Percentiles rank a stretch among this genome's conserved stretches.
phyloP scores from a whole-genome alignment of 768 basidiomycete genomes.

The Lactarius hatsudake region DNA sequence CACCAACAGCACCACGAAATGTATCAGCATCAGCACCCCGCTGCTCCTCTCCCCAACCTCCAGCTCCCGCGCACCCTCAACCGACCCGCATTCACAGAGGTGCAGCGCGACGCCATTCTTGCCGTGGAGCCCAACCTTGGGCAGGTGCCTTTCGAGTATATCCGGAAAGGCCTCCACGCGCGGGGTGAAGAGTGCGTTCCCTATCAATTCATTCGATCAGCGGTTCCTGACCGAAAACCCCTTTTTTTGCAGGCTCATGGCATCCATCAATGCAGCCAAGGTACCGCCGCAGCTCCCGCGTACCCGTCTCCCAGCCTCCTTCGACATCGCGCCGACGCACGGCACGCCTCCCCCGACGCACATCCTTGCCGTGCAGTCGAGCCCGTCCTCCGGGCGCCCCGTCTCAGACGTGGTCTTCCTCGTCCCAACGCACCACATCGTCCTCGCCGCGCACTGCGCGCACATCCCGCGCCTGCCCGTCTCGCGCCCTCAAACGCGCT shows the following conservation, averaged over 20 bases:
- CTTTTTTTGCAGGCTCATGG: constrained; percentile 16
- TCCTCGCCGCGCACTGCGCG: constrained; percentile 60
- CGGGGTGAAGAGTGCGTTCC: constrained; percentile 45
- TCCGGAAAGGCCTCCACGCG: constrained; percentile 49
- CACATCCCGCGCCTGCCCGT: constrained; percentile 50
- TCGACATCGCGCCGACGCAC: constrained; percentile 20
- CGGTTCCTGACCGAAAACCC: neutral
- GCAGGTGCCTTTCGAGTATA: constrained; percentile 59
- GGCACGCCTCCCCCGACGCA: constrained; percentile 18
- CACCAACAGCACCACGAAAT: constrained; percentile 24
- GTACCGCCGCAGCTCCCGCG: constrained; percentile 27
- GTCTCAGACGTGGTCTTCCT: constrained; percentile 41
- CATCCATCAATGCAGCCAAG: constrained; percentile 17
- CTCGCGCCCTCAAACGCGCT: constrained; percentile 28
- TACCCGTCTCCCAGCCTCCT: constrained; percentile 21
- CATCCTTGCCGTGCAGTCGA: constrained; percentile 40
- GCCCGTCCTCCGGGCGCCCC: constrained; percentile 39
- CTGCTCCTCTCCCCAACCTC: constrained; percentile 39
- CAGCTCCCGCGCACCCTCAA: constrained; percentile 72
- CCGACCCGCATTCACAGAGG: constrained; percentile 56
- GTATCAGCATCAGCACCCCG: constrained; percentile 25
- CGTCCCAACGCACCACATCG: constrained; percentile 60
- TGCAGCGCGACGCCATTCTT: constrained; percentile 52
- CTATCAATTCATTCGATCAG: neutral
- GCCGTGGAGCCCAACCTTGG: constrained; percentile 53